Percentiles rank a stretch among this genome's conserved stretches.
Evolutionary conservation across 2,329 filamentous ascomycete species (phyloP).

Genomic region (Fusarium redolens): DNA sequence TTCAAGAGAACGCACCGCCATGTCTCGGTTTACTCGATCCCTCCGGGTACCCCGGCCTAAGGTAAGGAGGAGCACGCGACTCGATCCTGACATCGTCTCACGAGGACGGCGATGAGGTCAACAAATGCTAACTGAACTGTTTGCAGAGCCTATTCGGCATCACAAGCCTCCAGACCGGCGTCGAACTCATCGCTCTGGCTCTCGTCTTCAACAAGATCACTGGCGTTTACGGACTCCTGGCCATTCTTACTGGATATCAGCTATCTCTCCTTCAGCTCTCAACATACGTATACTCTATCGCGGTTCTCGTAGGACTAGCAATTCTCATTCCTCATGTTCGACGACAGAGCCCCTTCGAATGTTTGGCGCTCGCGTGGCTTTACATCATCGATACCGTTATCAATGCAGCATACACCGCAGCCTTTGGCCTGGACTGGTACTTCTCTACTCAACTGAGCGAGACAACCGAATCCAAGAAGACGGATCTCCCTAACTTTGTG

Average conservation of each 20-base stretch:
- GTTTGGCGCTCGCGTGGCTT: conserved; percentile 83
- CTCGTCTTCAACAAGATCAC: conserved; percentile 93
- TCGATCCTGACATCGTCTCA: conserved; percentile 4
- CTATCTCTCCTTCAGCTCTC: conserved; percentile 86
- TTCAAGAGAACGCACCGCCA: conserved; percentile 31
- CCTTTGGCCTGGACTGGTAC: conserved; percentile 90
- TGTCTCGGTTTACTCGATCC: conserved; percentile 54
- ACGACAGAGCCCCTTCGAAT: conserved; percentile 80
- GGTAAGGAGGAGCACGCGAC: conserved; percentile 47
- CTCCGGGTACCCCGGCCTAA: conserved; percentile 55
- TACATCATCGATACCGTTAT: conserved; percentile 85
- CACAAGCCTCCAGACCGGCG: conserved; percentile 87
- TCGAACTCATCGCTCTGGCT: conserved; percentile 84
- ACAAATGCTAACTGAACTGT: conserved; percentile 25
- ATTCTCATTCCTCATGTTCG: conserved; percentile 84
- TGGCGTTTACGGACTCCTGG: conserved; percentile 89
- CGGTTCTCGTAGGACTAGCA: conserved; percentile 74
- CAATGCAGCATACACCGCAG: conserved; percentile 83
- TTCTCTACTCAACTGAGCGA: conserved; percentile 69
- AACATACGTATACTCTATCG: conserved; percentile 90
- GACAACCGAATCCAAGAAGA: conserved; percentile 40
- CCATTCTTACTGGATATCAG: conserved; percentile 86
- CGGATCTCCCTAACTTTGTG: conserved; percentile 44
- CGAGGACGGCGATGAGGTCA: neutral
- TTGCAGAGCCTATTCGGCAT: conserved; percentile 83